Evolutionary conservation across 495 filamentous ascomycete species (phyloP), one percentile per base, ranked within the genome.

Genomic region (Penicillium argentinense): DNA sequence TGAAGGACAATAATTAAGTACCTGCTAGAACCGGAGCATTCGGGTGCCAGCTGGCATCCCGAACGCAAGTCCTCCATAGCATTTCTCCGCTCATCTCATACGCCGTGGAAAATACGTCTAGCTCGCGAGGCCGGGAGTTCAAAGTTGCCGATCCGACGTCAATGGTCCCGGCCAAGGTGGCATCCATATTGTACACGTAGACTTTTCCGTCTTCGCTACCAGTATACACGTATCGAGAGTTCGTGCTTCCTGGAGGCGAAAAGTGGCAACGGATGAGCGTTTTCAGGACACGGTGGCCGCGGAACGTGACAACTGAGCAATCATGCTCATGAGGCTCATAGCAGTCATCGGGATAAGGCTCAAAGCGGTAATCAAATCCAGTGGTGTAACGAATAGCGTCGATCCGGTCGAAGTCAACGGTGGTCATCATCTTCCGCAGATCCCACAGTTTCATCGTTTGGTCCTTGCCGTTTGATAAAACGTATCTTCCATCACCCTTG

Each of bases 361-460:
- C 77, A 60, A 81, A 84, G 4, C 92, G 87, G 66, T 98, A 98
- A 64, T 98, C 93, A 67, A 93, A 97, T 3, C 77, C 78, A 33
- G 79, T 86, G 2, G 76, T 78, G 57, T 81, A 86, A 5, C 69
- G 64, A 12, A 60, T 60, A n/a, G 76, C 69, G 16, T 79, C 69
- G 42, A 83, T 67, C 1, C 55, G 59, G 26, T 81, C 79, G 41
- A 84, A 87, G 13, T 77, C 76, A 16, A 80, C 74, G 14, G 82
- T 84, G 16, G 80, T 81, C 78, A 88, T 87, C 78, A 88, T 89
- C 49, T 81, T 85, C 44, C 95, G 76, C 36, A 98, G 69, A 69
- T 98, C 93, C 93, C 93, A 98, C 3, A 98, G 77, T 69, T 97
- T 98, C 85, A 96, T 96, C 24, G 82, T 88, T 64, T 98, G 93